Conservation (phyloP, 208 protist genomes). For the Trypanosomatidae sp. region DNA sequence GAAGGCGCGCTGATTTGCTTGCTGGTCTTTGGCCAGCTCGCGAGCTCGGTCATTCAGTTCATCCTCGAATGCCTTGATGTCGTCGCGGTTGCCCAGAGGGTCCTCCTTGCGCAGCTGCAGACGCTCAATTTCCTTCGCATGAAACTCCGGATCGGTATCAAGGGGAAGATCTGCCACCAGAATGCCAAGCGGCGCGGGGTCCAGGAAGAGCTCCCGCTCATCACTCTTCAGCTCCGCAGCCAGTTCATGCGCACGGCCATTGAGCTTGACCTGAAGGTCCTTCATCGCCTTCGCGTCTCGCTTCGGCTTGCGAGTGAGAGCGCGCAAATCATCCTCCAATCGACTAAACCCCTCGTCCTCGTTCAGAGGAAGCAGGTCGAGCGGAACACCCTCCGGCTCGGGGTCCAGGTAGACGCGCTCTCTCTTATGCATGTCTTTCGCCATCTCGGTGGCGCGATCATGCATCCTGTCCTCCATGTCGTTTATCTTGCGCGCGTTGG, state of each 20-base stretch:
- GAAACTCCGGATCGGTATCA: constrained; percentile 61
- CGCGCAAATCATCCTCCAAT: constrained; percentile 65
- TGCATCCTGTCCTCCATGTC: constrained; percentile 72
- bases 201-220: constrained; percentile 75
- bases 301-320: constrained; percentile 47
- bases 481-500: constrained; percentile 65
- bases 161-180: constrained; percentile 55
- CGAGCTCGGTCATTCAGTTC: constrained; percentile 55
- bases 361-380: constrained; percentile 66
- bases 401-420: constrained; percentile 67
- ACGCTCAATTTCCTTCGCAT: constrained; percentile 57
- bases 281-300: constrained; percentile 40
- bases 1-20: constrained; percentile 47
- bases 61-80: constrained; percentile 61
- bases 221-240: constrained; percentile 58
- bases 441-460: constrained; percentile 52
- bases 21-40: constrained; percentile 46
- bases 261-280: constrained; percentile 39
- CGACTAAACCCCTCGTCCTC: constrained; percentile 50
- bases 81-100: constrained; percentile 32
- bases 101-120: constrained; percentile 53
- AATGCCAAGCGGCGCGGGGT: constrained; percentile 61
- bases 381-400: constrained; percentile 61
- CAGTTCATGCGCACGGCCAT: constrained; percentile 66
- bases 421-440: constrained; percentile 45